Base-by-base conservation (phyloP, 768 basidiomycete genomes). In the Galerina marginata region DNA sequence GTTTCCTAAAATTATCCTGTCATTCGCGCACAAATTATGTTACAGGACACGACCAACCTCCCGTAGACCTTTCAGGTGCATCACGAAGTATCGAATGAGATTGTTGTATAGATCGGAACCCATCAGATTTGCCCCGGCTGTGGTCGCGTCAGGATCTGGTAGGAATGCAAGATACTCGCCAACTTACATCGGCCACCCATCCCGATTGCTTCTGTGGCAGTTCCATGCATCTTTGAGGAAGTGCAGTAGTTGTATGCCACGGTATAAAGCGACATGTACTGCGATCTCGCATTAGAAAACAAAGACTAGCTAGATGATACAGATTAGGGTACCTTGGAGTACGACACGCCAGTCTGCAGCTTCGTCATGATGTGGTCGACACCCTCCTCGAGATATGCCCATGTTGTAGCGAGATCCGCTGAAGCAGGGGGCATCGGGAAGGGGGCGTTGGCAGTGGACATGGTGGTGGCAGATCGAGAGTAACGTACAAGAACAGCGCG, bases 241-340 rank as follows among this genome's bases (percentile, higher is more conserved):
- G 93, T 98, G 72, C 97, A 99, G 74, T 96, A 99, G 79, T 99
- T 98, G 82, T 99, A 99, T 9, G 93, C 92, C 54, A 95, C 93
- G 23, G 95, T 96, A 77, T 98, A 87, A 45, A 88, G 66, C 68
- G 90, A 95, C 93, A 91, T 94, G 73, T 94, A 93, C 82, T 93
- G 65, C 38, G 45, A 64, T 58, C 49, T 37, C 26, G 43, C 37
- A 55, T 60, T 58, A 65, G 52, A 61, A 60, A 56, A 42, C 23
- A 39, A 45, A 26, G 44, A 54, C 44, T 16, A 46, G 47, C 44
- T 48, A 47, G 12, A 46, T 20, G 45, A 58, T 38, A 33, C 46
- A 39, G 23, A 40, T 33, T 20, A 60, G 52, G 50, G 50, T 67
- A 83, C 83, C 77, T 84, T 84, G 61, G 91, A 90, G 76, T 92